Conservation (phyloP, 495 filamentous ascomycete species). For the Penicillium roqueforti region DNA sequence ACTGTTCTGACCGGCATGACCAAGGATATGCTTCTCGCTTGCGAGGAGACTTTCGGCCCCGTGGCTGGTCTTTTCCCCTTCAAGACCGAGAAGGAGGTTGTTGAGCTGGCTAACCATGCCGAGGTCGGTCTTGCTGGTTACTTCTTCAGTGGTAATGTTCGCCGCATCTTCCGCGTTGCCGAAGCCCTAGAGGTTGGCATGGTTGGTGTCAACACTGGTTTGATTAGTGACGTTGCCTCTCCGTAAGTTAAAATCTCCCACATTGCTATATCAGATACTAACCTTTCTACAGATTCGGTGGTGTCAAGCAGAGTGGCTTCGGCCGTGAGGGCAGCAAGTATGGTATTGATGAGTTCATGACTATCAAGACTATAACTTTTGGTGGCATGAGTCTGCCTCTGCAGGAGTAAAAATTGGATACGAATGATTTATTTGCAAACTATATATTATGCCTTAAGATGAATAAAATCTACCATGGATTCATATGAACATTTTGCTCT, state of each 20-base stretch:
- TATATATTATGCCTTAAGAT: slow-evolving; percentile 4
- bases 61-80: slow-evolving; percentile 82
- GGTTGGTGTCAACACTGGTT: slow-evolving; percentile 81
- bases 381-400: slow-evolving; percentile 66
- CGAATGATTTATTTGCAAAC: background rate
- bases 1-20: slow-evolving; percentile 81
- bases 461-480: background rate
- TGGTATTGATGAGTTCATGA: slow-evolving; percentile 84
- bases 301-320: slow-evolving; percentile 91
- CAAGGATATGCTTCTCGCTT: slow-evolving; percentile 69
- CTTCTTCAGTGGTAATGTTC: slow-evolving; percentile 75
- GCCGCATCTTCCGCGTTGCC: slow-evolving; percentile 68
- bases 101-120: slow-evolving; percentile 69
- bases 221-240: slow-evolving; percentile 76
- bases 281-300: slow-evolving; percentile 62
- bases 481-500: background rate
- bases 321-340: slow-evolving; percentile 89
- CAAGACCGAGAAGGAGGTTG: slow-evolving; percentile 76
- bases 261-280: slow-evolving; percentile 9
- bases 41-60: slow-evolving; percentile 86
- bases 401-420: slow-evolving; percentile 26
- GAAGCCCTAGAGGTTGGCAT: slow-evolving; percentile 87
- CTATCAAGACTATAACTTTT: slow-evolving; percentile 82
- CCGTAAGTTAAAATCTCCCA: slow-evolving; percentile 42
- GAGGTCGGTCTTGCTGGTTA: slow-evolving; percentile 83